phyloP scores from a whole-genome alignment of 2,329 filamentous ascomycete genomes.

The Knufia petricola region DNA sequence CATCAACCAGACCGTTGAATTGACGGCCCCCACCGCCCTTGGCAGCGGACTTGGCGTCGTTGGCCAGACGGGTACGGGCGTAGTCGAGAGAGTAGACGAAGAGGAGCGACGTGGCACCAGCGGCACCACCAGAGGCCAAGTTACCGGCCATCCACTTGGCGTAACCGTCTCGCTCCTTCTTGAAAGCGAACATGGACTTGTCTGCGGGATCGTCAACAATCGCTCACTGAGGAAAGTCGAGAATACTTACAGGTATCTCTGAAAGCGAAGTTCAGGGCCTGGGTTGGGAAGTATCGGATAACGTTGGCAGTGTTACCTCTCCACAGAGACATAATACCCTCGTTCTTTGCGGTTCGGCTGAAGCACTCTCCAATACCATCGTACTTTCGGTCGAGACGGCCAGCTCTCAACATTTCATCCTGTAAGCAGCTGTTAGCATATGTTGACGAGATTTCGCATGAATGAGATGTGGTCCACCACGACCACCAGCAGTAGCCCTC shows the following conservation, averaged over 20 bases:
- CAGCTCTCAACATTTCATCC: constrained; percentile 99
- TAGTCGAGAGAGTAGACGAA: constrained; percentile 99
- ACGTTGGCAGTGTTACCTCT: constrained; percentile 99
- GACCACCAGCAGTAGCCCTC: neutral
- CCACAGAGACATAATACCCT: constrained; percentile 95
- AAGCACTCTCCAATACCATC: constrained; percentile 91
- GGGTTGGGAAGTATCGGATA: constrained; percentile 99
- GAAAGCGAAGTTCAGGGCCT: constrained; percentile 99
- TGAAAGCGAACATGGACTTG: constrained; percentile 99
- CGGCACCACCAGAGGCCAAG: constrained; percentile 98
- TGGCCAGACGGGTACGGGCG: constrained; percentile 99
- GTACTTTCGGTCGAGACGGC: constrained; percentile 98
- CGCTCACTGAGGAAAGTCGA: neutral
- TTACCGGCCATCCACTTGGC: constrained; percentile 99
- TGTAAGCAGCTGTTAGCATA: constrained; percentile 33
- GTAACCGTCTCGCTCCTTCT: constrained; percentile 99
- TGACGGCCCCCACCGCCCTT: constrained; percentile 85
- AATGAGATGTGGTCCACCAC: neutral
- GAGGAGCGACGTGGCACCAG: constrained; percentile 98
- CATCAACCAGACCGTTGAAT: constrained; percentile 99
- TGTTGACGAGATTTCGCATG: neutral
- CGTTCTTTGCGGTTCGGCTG: constrained; percentile 74
- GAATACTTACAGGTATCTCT: constrained; percentile 68
- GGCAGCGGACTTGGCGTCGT: constrained; percentile 99
- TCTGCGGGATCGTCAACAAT: constrained; percentile 39